phyloP scores from a whole-genome alignment of 2,329 filamentous ascomycete species.

The Aureobasidium sp. region DNA sequence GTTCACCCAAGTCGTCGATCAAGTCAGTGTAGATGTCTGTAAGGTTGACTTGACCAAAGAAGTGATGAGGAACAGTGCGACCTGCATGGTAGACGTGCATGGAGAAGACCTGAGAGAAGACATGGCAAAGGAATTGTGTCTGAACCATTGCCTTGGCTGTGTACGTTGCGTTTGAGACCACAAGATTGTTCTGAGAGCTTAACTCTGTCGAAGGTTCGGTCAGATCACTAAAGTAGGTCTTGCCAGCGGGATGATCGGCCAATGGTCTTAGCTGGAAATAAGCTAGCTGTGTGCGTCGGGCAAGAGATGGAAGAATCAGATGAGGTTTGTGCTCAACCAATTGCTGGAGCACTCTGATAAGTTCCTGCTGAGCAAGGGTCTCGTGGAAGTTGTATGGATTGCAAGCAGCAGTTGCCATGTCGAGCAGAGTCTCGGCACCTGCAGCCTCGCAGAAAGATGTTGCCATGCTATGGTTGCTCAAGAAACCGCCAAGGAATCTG shows the following conservation, averaged over 20 bases:
- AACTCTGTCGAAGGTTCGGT: neutral
- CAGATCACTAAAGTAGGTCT: slow-evolving; percentile 19
- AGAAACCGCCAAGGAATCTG: slow-evolving; percentile 71
- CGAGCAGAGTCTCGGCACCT: slow-evolving; percentile 75
- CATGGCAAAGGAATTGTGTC: slow-evolving; percentile 59
- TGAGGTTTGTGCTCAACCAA: slow-evolving; percentile 76
- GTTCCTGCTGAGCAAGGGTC: slow-evolving; percentile 58
- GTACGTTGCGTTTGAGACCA: slow-evolving; percentile 56
- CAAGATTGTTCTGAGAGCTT: slow-evolving; percentile 22
- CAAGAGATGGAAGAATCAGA: slow-evolving; percentile 71
- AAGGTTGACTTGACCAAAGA: slow-evolving; percentile 71
- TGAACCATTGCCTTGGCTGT: slow-evolving; percentile 73
- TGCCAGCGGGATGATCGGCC: slow-evolving; percentile 33
- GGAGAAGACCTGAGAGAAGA: slow-evolving; percentile 25
- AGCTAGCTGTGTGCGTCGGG: slow-evolving; percentile 65
- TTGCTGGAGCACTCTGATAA: slow-evolving; percentile 67
- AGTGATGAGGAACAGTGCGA: slow-evolving; percentile 49
- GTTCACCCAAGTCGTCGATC: slow-evolving; percentile 65
- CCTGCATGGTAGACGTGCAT: slow-evolving; percentile 32
- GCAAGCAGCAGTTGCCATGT: slow-evolving; percentile 75
- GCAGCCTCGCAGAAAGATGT: slow-evolving; percentile 67
- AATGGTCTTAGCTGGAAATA: slow-evolving; percentile 63
- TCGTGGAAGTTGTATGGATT: slow-evolving; percentile 68
- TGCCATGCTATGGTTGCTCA: slow-evolving; percentile 67
- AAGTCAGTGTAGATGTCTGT: slow-evolving; percentile 76